Evolutionary conservation across 495 filamentous ascomycete species (phyloP).

Genomic region (Poronia punctata): DNA sequence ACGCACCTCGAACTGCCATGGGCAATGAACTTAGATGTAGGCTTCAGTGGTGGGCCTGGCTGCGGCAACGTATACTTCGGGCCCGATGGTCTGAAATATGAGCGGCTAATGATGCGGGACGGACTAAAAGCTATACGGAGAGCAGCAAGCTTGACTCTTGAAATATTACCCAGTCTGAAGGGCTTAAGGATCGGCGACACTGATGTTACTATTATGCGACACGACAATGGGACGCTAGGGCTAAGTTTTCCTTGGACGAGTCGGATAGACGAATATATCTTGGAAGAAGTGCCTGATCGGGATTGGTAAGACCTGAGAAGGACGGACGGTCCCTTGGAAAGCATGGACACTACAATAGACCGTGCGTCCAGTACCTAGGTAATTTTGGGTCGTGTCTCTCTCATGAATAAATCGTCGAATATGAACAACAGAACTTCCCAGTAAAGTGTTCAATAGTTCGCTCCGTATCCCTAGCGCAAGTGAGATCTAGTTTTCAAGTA

Average conservation of each 20-base stretch:
- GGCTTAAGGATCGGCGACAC: conserved; percentile 1
- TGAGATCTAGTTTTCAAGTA: too few species aligned
- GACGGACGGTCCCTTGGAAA: too few species aligned
- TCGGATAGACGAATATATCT: neutral
- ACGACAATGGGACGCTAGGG: conserved; percentile 2
- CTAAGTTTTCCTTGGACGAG: conserved; percentile 4
- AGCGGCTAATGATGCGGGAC: neutral
- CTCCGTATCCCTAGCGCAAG: too few species aligned
- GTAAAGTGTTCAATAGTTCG: too few species aligned
- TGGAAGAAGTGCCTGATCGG: neutral
- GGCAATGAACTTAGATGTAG: neutral
- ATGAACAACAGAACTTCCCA: too few species aligned
- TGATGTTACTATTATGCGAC: neutral
- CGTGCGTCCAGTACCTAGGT: too few species aligned
- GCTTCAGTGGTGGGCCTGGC: neutral
- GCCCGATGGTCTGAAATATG: neutral
- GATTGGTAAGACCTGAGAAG: too few species aligned
- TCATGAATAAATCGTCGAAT: too few species aligned
- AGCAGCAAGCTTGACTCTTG: neutral
- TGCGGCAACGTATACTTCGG: conserved; percentile 1
- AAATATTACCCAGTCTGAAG: conserved; percentile 1
- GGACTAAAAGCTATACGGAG: neutral
- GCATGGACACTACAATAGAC: too few species aligned
- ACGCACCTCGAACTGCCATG: conserved; percentile 3
- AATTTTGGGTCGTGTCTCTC: too few species aligned